Evolutionary conservation across 805 yeast genomes (phyloP), one percentile per base, ranked within the genome.

Genomic region (Zygotorulaspora chibaensis): DNA sequence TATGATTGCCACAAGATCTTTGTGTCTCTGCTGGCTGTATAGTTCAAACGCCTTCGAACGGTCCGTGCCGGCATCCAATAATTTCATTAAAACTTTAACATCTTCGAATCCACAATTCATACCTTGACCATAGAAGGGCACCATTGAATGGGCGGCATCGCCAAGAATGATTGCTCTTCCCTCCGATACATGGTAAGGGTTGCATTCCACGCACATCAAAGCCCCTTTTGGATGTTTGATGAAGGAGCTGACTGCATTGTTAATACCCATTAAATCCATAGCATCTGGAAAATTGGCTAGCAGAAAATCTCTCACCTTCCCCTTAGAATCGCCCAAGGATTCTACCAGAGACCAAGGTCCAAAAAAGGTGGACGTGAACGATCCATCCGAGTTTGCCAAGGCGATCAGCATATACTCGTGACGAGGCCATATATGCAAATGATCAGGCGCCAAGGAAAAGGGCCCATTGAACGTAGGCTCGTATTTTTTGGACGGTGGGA

Each of bases 51-150:
- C 83, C 9, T 49, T 51, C 1, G 58, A 58, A 25, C 81, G 69
- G 46, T 77, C 68, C 16, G 62, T 68, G 2, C 65, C 47, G 39
- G 58, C 31, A 27, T 74, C 75, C 38, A 75, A 37, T 20, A 82
- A 59, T 36, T 76, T 73, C 68, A 84, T 68, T 42, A 90, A 67
- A 1, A 82, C 79, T 46, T 81, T 70, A 17, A 90, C 90, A 56
- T 91, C 97, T 65, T 90, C 97, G 63, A 90, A 84, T 1, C 97
- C 97, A 61, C 96, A 87, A 64, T 90, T 90, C 91, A 90, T 84
- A 4, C 97, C 97, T 64, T 90, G 97, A 8, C 97, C 97, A 61
- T 89, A 90, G 64, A 90, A 90, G n/a, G 97, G 97, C 5, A 90
- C 97, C 96, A 89, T 90, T 25, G 93, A 80, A 67, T 90, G 97